Percentiles rank a stretch among this genome's conserved stretches.
Evolutionary conservation across 228 moss, liverwort and hornwort species (phyloP).

Genomic region (Sphagnum magellanicum): DNA sequence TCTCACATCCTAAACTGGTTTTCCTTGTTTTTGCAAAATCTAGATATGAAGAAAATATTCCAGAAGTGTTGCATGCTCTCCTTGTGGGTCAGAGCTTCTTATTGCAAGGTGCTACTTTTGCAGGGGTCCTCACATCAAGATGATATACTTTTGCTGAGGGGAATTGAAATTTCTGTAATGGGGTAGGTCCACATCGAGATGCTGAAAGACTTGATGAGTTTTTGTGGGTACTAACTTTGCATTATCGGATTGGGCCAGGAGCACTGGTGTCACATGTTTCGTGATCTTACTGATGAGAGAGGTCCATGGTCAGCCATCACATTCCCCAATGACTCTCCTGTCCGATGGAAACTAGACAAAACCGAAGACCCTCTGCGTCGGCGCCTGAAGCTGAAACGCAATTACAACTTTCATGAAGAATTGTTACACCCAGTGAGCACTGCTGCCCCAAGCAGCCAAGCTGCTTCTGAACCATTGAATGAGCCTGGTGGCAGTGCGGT

Average conservation of each 20-base stretch:
- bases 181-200: no score
- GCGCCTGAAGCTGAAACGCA: constrained; percentile 32
- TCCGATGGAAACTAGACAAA: constrained; percentile 34
- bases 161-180: no score
- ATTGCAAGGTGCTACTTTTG: neutral
- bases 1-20: no score
- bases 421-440: constrained; percentile 14
- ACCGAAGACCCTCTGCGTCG: constrained; percentile 35
- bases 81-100: no score
- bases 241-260: constrained; percentile 10
- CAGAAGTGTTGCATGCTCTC: no score
- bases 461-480: neutral
- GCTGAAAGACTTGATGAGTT: no score
- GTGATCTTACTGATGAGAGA: constrained; percentile 34
- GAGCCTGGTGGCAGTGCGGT: constrained; percentile 12
- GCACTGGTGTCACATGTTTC: constrained; percentile 41
- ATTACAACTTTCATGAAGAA: constrained; percentile 31
- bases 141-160: no score
- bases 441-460: neutral
- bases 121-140: no score
- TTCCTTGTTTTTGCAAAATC: no score
- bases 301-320: constrained; percentile 34
- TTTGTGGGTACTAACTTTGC: neutral
- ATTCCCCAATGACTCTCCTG: constrained; percentile 19
- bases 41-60: no score